Percentiles rank a stretch among this genome's conserved stretches.
These are phyloP conservation scores for Astragalus membranaceus DNA, from an alignment of 306 rosid genomes.

Conservation along the genomic window DNA sequence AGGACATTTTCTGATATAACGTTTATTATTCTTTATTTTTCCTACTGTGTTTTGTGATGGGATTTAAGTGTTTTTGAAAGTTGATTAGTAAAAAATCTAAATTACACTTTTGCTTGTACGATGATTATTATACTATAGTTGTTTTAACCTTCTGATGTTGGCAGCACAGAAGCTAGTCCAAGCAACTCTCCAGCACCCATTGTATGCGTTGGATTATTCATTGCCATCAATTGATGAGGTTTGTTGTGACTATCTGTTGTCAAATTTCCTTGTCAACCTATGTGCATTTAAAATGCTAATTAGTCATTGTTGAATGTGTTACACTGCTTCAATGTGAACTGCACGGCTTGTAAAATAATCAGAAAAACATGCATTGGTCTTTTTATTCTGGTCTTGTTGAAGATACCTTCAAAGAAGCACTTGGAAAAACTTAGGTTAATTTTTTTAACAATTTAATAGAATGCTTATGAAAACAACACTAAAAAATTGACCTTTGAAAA, in stretches of 20 bases:
- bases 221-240: constrained; percentile 63
- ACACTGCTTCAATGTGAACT: neutral
- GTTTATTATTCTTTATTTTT: neutral
- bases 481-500: neutral
- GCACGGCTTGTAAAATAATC: neutral
- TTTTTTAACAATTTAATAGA: neutral
- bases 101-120: neutral
- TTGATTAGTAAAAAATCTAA: neutral
- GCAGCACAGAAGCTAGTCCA: constrained; percentile 67
- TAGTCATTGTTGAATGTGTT: neutral
- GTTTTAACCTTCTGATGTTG: constrained; percentile 34
- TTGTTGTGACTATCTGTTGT: neutral
- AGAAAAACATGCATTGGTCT: neutral
- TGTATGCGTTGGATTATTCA: constrained; percentile 55
- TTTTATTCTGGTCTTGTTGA: neutral
- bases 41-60: neutral
- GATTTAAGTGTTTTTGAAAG: neutral
- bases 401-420: neutral
- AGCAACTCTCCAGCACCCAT: constrained; percentile 67
- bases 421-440: neutral
- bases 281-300: constrained; percentile 5
- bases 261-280: neutral
- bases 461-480: neutral
- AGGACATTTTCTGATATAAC: neutral
- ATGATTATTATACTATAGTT: constrained; percentile 22